Conservation (phyloP, 192 early-diverging fungal species). For the Paraglomus occultum region DNA sequence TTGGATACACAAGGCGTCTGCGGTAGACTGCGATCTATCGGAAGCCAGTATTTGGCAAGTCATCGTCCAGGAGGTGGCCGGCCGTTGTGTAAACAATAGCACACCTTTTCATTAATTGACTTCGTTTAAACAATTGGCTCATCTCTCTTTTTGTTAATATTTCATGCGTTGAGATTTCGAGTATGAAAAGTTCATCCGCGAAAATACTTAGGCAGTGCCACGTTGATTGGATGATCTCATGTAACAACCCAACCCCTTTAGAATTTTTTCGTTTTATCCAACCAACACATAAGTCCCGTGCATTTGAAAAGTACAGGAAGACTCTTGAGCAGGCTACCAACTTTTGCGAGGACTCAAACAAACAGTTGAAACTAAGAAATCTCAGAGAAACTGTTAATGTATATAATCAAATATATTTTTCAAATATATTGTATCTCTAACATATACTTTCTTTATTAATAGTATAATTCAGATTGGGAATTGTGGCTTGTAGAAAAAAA, state of each 20-base stretch:
- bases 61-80: slow-evolving; percentile 26
- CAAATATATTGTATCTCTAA: slow-evolving; percentile 13
- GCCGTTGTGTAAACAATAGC: slow-evolving; percentile 24
- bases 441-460: slow-evolving; percentile 14
- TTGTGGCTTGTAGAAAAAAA: slow-evolving; percentile 19
- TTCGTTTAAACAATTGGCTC: slow-evolving; percentile 7
- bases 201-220: not conserved
- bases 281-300: slow-evolving; percentile 16
- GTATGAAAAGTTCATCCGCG: not conserved
- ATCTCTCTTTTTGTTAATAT: not conserved
- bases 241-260: slow-evolving; percentile 14
- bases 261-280: slow-evolving; percentile 23
- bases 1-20: not conserved
- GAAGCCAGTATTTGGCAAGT: slow-evolving; percentile 18
- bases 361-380: slow-evolving; percentile 20
- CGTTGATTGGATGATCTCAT: slow-evolving; percentile 18
- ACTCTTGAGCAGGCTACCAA: not conserved
- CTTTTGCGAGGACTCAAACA: not conserved
- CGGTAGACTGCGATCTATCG: not conserved
- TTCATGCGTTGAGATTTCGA: not conserved
- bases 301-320: slow-evolving; percentile 7
- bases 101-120: not conserved
- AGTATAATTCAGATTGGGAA: slow-evolving; percentile 24
- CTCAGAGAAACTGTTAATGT: slow-evolving; percentile 22
- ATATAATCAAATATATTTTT: slow-evolving; percentile 13